Evolutionary conservation across 2,329 filamentous ascomycete species (phyloP), one percentile per base, ranked within the genome.

Genomic region (Hymenoscyphus fraxineus): DNA sequence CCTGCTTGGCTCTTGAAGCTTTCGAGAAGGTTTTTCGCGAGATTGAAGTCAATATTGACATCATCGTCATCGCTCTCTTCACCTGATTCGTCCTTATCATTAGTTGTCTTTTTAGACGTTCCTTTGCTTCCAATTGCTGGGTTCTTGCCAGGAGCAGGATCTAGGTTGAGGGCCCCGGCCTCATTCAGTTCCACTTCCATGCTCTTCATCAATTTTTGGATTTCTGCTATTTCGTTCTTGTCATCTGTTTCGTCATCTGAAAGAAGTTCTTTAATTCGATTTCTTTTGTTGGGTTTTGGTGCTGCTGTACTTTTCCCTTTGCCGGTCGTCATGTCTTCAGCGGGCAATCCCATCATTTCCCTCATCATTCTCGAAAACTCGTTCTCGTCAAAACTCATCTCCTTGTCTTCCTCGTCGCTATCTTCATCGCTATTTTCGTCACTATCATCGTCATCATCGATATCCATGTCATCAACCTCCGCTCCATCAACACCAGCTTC

Each of bases 1-100:
- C 95, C 95, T 19, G 82, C 92, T 76, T 98, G 94, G 16, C 91
- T 89, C 74, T 96, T 96, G 78, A 99, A 93, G 71, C 92, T 94
- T 76, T 97, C 92, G 1, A 99, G 81, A 62, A 99, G 81, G 73
- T 98, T 98, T 76, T 90, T 92, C 19, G 91, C 93, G 31, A 99
- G 81, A 67, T 95, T 94, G 70, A 93, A 90, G 74, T 98, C 91
- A 35, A 95, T 86, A 67, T 93, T 83, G 4, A 95, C 84, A 61
- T 89, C 87, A 0, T 85, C 82, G 6, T 84, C 82, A 9, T 84
- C 81, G 2, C 82, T 81, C 47, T 85, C 80, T 35, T 82, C 77
- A 7, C 80, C 76, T 59, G 77, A 76, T 2, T 75, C 72, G 67
- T 59, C 3, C 64, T 44, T 62, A 62, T 3, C 58, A 40, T 15